Conservation (phyloP, 805 yeast genomes). For the Teunomyces panamensis region DNA sequence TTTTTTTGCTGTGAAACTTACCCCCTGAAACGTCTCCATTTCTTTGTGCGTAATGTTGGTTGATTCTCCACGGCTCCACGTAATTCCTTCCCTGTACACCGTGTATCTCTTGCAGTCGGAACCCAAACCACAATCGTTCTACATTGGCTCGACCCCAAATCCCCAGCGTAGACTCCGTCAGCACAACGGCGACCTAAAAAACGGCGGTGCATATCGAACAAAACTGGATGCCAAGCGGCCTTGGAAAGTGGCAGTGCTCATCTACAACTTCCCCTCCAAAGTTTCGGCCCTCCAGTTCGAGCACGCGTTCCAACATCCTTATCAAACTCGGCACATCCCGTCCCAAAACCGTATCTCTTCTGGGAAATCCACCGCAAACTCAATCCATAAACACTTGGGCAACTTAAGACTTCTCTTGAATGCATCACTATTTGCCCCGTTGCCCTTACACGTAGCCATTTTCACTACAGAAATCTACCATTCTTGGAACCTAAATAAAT, state of each 20-base stretch:
- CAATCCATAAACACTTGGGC: constrained; percentile 47
- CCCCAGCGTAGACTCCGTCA: constrained; percentile 67
- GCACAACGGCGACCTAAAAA: constrained; percentile 66
- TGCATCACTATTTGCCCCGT: constrained; percentile 40
- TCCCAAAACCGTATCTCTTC: constrained; percentile 35
- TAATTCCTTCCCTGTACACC: constrained; percentile 51
- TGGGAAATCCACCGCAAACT: constrained; percentile 25
- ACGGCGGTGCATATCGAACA: constrained; percentile 72
- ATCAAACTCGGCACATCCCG: constrained; percentile 59
- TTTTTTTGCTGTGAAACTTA: neutral
- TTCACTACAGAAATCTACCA: constrained; percentile 27
- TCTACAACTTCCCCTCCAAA: constrained; percentile 70
- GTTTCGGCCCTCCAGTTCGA: constrained; percentile 73
- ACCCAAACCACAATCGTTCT: constrained; percentile 56
- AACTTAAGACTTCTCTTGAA: constrained; percentile 43
- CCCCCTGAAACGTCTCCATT: neutral
- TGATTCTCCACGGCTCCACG: constrained; percentile 2
- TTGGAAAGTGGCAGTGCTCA: constrained; percentile 65
- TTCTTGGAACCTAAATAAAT: neutral
- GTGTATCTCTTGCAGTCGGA: constrained; percentile 67
- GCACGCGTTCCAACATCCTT: constrained; percentile 79
- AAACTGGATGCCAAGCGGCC: constrained; percentile 58
- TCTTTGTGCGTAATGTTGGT: too few relatives aligned
- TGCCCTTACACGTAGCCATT: constrained; percentile 47
- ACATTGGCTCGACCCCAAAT: constrained; percentile 81